A percentile compares a stretch with the other conserved stretches of the same genome.
Conservation (phyloP, 495 filamentous ascomycete species). For the Aspergillus asperescens region DNA sequence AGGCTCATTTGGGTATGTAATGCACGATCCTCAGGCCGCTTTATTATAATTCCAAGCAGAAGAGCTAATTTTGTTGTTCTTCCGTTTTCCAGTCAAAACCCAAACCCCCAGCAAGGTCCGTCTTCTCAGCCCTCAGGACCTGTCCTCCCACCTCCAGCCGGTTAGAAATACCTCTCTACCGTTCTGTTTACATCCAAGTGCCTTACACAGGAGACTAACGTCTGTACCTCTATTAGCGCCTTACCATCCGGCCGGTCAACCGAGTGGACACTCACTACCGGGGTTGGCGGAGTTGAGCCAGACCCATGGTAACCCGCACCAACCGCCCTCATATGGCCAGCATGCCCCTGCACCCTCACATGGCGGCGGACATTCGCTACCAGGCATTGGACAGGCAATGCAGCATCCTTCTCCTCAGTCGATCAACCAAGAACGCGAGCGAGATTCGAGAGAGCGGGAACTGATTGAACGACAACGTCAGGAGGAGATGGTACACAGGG, state of each 20-base stretch:
- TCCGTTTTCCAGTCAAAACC: slow-evolving; percentile 37
- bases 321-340: slow-evolving; percentile 44
- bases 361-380: slow-evolving; percentile 44
- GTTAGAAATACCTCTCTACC: slow-evolving; percentile 29
- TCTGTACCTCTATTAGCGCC: slow-evolving; percentile 29
- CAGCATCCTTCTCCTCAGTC: slow-evolving; percentile 48
- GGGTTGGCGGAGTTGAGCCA: slow-evolving; percentile 49
- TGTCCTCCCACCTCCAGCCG: slow-evolving; percentile 45
- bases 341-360: slow-evolving; percentile 40
- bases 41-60: background rate
- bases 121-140: slow-evolving; percentile 45
- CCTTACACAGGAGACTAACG: slow-evolving; percentile 23
- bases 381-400: slow-evolving; percentile 49
- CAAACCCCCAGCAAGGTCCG: slow-evolving; percentile 41
- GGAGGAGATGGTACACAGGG: slow-evolving; percentile 55
- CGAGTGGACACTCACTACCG: slow-evolving; percentile 47
- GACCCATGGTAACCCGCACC: slow-evolving; percentile 44
- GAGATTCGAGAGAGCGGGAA: slow-evolving; percentile 47
- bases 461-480: slow-evolving; percentile 47
- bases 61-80: slow-evolving; percentile 12
- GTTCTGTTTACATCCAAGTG: background rate
- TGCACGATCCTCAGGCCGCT: background rate
- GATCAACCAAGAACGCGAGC: slow-evolving; percentile 49
- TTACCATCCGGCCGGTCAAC: slow-evolving; percentile 41
- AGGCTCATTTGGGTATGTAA: slow-evolving; percentile 43